A percentile compares a stretch with the other conserved stretches of the same genome.
Evolutionary conservation across 345 rosid species (phyloP).

Genomic region (Sonneratia caseolaris): DNA sequence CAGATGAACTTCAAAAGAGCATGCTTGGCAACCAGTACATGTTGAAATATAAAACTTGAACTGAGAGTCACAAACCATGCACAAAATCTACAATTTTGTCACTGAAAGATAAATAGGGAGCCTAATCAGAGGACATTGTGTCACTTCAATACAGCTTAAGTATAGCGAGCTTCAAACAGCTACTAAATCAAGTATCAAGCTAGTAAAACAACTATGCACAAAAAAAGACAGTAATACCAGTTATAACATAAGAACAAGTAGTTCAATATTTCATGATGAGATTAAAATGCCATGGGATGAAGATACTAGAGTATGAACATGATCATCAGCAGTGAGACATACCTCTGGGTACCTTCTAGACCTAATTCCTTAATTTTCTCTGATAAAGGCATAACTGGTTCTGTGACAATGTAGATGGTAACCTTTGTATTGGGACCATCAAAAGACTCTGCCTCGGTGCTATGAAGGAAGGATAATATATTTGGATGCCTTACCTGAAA

Average conservation of each 20-base stretch:
- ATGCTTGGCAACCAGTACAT: too few relatives aligned
- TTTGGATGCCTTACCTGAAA: conserved; percentile 96
- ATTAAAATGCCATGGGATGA: neutral
- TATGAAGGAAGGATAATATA: conserved; percentile 82
- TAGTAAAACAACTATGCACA: neutral
- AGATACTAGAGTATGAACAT: neutral
- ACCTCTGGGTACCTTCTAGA: conserved; percentile 87
- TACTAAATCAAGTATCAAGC: neutral
- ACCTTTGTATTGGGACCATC: conserved; percentile 65
- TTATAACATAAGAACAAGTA: neutral
- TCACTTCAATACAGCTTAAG: neutral
- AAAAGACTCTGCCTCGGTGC: conserved; percentile 75
- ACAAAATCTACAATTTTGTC: neutral
- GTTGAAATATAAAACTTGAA: neutral
- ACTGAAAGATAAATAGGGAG: neutral
- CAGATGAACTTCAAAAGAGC: neutral
- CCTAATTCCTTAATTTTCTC: conserved; percentile 94
- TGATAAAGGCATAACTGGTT: conserved; percentile 91
- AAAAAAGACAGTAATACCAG: neutral
- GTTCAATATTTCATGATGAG: neutral
- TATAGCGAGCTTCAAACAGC: neutral
- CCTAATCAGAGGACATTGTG: neutral
- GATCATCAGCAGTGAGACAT: conserved; percentile 6
- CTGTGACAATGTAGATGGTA: conserved; percentile 88
- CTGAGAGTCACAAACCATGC: neutral